Base-by-base conservation (phyloP, 2,329 filamentous ascomycete genomes). In the Pezicula rhizophila region DNA sequence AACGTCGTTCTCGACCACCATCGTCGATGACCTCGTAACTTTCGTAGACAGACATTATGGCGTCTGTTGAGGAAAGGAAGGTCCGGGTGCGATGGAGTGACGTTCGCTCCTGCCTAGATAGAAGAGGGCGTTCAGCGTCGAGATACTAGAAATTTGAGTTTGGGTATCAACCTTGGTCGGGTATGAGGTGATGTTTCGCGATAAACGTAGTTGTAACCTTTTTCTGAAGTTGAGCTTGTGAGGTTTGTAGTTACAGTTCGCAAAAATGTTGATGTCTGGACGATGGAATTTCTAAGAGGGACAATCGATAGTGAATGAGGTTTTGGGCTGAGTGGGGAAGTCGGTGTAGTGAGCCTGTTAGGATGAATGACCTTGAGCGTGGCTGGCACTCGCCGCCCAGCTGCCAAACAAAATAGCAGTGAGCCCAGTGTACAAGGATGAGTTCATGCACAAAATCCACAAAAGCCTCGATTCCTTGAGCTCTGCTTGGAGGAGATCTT, bases 1-100 rank as follows among this genome's bases (percentile, higher is more conserved):
- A 57, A 18, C 57, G 60, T 26, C 56, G 52, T 40, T 60, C 52
- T 28, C 51, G 57, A 18, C 54, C 57, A 18, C 54, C 57, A 42
- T 60, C 55, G 47, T 64, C 62, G 33, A 57, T 44, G 40, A 48
- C 46, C 18, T 62, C 61, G 51, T 64, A 63, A 12, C 55, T 47
- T 48, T 64, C 60, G 51, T 56, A 42, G 25, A 51, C 35, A 18
- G 60, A 61, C 61, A 62, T 64, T 20, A 46, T 48, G 53, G 45
- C 38, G 42, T 38, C 41, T 45, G 42, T 8, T 20, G 47, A 40
- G 26, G 7, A 15, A 11, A 40, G 26, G 7, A 15, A 11, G 17
- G 23, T 38, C 26, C 26, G 48, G 25, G 20, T 26, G 39, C 28
- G 46, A 14, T 28, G 39, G 4, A 31, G 28, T 10, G 28, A 31